Percentiles rank a stretch among this genome's conserved stretches.
Conservation (phyloP, 306 rosid genomes). For the Fragaria nilgerrensis region DNA sequence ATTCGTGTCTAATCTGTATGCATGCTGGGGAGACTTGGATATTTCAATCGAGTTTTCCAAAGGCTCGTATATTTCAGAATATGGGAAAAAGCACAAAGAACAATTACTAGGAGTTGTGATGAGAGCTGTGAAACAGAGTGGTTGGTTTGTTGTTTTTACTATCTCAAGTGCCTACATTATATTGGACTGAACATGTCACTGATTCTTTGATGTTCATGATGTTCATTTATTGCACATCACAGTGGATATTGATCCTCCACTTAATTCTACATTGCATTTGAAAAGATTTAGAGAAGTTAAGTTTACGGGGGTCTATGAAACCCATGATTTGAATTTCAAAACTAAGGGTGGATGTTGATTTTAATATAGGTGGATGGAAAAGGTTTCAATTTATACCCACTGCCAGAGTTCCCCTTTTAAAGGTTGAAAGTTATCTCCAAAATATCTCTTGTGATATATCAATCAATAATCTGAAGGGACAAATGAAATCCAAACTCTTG, state of each 20-base stretch:
- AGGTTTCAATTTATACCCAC: slow-evolving; percentile 45
- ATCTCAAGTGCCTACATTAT: neutral
- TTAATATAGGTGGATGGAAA: slow-evolving; percentile 58
- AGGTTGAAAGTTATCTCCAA: slow-evolving; percentile 47
- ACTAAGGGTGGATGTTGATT: neutral
- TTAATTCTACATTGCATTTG: neutral
- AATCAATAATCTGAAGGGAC: slow-evolving; percentile 72
- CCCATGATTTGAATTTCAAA: neutral
- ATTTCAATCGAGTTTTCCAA: slow-evolving; percentile 63
- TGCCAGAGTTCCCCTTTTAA: slow-evolving; percentile 87
- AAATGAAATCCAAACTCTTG: slow-evolving; percentile 76
- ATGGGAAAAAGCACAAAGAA: slow-evolving; percentile 64
- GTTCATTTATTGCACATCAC: neutral
- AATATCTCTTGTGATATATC: slow-evolving; percentile 84
- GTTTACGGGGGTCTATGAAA: neutral
- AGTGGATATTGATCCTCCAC: slow-evolving; percentile 1
- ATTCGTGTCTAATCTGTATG: slow-evolving; percentile 71
- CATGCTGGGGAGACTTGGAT: slow-evolving; percentile 91
- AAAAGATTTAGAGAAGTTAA: neutral
- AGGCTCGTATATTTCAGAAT: slow-evolving; percentile 56
- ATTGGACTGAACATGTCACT: neutral
- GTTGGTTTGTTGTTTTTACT: slow-evolving; percentile 29
- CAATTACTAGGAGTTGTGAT: slow-evolving; percentile 46
- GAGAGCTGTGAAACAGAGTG: slow-evolving; percentile 51
- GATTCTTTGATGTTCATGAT: neutral